Conservation (phyloP, 108 stramenopile genomes). For the Thalassiosira profunda region DNA sequence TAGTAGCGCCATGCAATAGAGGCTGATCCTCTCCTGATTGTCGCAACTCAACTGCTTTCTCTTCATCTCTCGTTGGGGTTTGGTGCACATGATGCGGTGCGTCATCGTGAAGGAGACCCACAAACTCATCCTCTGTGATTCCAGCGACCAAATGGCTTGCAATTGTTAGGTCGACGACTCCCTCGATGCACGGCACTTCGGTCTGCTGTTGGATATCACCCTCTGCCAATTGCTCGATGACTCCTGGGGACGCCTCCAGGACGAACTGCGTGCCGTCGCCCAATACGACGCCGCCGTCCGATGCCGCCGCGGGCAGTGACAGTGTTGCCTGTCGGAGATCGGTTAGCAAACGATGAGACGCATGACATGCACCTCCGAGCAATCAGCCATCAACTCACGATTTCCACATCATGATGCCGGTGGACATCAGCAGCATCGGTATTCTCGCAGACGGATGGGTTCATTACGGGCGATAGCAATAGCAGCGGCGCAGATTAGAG, state of each 20-base stretch:
- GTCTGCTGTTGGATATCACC: neutral
- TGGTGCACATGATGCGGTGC: slow-evolving; percentile 4
- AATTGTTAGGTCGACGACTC: slow-evolving; percentile 34
- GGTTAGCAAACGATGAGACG: too few relatives aligned
- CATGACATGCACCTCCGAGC: too few relatives aligned
- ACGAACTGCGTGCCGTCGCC: slow-evolving; percentile 30
- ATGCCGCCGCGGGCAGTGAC: slow-evolving; percentile 16
- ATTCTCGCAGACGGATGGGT: too few relatives aligned
- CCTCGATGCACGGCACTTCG: slow-evolving; percentile 1
- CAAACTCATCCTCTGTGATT: slow-evolving; percentile 36
- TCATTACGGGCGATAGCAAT: too few relatives aligned
- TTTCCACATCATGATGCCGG: too few relatives aligned
- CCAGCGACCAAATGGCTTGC: slow-evolving; percentile 22
- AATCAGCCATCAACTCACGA: too few relatives aligned
- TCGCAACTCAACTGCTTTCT: slow-evolving; percentile 6
- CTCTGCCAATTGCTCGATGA: slow-evolving; percentile 33
- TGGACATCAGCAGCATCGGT: too few relatives aligned
- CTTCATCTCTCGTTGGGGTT: neutral
- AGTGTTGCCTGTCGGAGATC: too few relatives aligned
- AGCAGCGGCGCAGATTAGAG: too few relatives aligned
- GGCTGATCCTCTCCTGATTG: slow-evolving; percentile 9
- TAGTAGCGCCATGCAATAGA: too few relatives aligned
- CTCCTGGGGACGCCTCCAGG: slow-evolving; percentile 26
- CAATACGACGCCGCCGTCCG: slow-evolving; percentile 11
- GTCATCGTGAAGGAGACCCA: slow-evolving; percentile 29